phyloP scores from a whole-genome alignment of 257 asterid species.

The Penstemon barbatus region DNA sequence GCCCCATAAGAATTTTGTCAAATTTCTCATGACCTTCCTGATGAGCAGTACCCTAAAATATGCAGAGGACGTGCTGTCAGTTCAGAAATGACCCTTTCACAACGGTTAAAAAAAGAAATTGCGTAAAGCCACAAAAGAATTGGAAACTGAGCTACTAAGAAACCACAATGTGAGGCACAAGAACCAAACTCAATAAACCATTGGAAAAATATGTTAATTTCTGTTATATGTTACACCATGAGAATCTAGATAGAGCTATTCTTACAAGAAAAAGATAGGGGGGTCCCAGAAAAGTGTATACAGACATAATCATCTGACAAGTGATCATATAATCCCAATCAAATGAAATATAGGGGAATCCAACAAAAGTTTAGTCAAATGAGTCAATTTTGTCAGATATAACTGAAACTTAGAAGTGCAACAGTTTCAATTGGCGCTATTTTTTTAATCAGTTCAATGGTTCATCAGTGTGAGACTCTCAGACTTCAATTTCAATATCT shows the following conservation, averaged over 20 bases:
- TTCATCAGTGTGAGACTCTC: background rate
- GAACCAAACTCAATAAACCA: constrained; percentile 3
- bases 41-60: constrained; percentile 62
- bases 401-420: background rate
- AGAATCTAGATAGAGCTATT: background rate
- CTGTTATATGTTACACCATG: constrained; percentile 10
- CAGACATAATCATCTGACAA: constrained; percentile 21
- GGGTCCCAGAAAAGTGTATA: background rate
- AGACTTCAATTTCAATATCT: background rate
- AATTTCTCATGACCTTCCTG: constrained; percentile 74
- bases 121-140: background rate
- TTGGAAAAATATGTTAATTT: background rate
- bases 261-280: no score
- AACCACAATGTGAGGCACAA: background rate
- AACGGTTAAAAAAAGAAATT: background rate
- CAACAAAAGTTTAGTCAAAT: background rate
- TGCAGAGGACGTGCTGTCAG: constrained; percentile 24
- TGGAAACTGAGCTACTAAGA: constrained; percentile 9
- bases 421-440: background rate
- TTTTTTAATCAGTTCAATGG: background rate
- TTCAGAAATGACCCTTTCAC: background rate
- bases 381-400: constrained; percentile 6
- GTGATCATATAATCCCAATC: background rate
- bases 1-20: constrained; percentile 76
- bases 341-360: background rate